Evolutionary conservation across 441 rosid species (phyloP).

Genomic region (Gossypium davidsonii): DNA sequence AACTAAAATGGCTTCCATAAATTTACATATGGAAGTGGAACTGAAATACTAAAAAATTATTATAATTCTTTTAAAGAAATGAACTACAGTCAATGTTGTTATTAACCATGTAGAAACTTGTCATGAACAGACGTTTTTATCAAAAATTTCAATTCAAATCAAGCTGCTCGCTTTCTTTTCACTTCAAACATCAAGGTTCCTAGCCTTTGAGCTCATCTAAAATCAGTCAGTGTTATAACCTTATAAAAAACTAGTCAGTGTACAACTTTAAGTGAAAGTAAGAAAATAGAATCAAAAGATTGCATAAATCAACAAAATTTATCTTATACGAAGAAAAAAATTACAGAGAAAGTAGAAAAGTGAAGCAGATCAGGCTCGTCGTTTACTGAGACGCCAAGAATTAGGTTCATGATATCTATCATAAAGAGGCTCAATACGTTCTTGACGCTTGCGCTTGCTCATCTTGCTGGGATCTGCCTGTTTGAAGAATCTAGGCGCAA

Average conservation of each 20-base stretch:
- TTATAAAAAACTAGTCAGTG: too few species aligned
- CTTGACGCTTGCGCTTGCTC: slow-evolving; percentile 75
- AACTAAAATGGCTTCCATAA: not conserved
- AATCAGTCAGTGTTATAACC: not conserved
- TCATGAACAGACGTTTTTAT: too few species aligned
- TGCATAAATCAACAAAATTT: not conserved
- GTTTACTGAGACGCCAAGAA: slow-evolving; percentile 66
- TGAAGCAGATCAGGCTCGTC: slow-evolving; percentile 40
- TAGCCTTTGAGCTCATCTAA: not conserved
- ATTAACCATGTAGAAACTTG: too few species aligned
- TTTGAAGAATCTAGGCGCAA: slow-evolving; percentile 66
- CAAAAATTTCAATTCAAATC: too few species aligned
- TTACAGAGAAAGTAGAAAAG: not conserved
- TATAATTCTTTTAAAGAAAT: not conserved
- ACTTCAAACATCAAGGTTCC: not conserved
- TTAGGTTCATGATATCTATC: slow-evolving; percentile 67
- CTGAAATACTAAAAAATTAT: not conserved
- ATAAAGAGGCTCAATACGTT: slow-evolving; percentile 60
- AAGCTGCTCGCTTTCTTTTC: too few species aligned
- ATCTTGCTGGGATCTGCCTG: slow-evolving; percentile 61
- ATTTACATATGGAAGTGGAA: not conserved
- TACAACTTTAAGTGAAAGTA: not conserved
- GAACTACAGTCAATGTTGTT: not conserved
- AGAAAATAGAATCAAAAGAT: not conserved
- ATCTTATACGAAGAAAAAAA: not conserved